Percentiles rank a stretch among this genome's conserved stretches.
Evolutionary conservation across 2,329 filamentous ascomycete genomes (phyloP).

Genomic region (Colletotrichum chlorophyti): DNA sequence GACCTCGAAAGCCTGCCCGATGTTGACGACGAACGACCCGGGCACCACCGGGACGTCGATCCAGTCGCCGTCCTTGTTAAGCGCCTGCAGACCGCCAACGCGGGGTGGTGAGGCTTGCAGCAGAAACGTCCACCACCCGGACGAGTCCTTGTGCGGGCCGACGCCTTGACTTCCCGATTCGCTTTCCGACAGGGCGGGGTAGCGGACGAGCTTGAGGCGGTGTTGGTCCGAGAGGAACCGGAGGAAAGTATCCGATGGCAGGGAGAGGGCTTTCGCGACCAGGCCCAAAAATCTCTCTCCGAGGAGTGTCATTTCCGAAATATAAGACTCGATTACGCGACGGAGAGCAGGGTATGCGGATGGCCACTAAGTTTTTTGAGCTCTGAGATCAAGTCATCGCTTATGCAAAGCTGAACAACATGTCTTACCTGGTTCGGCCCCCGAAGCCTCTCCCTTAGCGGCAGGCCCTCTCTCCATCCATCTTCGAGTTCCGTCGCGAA

Average conservation of each 20-base stretch:
- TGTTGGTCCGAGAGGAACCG: slow-evolving; percentile 63
- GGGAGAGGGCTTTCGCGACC: slow-evolving; percentile 60
- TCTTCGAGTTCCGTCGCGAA: slow-evolving; percentile 61
- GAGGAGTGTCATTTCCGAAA: slow-evolving; percentile 55
- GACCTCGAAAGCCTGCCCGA: slow-evolving; percentile 65
- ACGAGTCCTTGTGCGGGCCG: slow-evolving; percentile 68
- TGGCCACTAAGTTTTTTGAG: slow-evolving; percentile 46
- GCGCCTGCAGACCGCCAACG: slow-evolving; percentile 56
- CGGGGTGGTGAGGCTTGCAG: slow-evolving; percentile 63
- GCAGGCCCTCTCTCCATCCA: slow-evolving; percentile 39
- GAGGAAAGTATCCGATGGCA: slow-evolving; percentile 55
- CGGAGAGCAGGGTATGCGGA: slow-evolving; percentile 41
- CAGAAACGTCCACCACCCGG: slow-evolving; percentile 70
- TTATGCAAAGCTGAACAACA: neutral
- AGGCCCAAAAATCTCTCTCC: slow-evolving; percentile 62
- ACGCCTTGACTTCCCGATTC: slow-evolving; percentile 54
- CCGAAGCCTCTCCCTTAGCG: slow-evolving; percentile 50
- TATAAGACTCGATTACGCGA: slow-evolving; percentile 52
- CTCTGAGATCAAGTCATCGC: too few relatives aligned
- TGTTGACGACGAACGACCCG: slow-evolving; percentile 62
- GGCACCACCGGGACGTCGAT: slow-evolving; percentile 54
- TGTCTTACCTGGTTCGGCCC: slow-evolving; percentile 54
- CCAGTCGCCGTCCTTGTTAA: slow-evolving; percentile 56
- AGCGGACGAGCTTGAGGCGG: slow-evolving; percentile 64
- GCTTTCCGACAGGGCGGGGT: slow-evolving; percentile 42